Base-by-base conservation (phyloP, 163 green algal genomes). In the Coccomyxa subellipsoidea region DNA sequence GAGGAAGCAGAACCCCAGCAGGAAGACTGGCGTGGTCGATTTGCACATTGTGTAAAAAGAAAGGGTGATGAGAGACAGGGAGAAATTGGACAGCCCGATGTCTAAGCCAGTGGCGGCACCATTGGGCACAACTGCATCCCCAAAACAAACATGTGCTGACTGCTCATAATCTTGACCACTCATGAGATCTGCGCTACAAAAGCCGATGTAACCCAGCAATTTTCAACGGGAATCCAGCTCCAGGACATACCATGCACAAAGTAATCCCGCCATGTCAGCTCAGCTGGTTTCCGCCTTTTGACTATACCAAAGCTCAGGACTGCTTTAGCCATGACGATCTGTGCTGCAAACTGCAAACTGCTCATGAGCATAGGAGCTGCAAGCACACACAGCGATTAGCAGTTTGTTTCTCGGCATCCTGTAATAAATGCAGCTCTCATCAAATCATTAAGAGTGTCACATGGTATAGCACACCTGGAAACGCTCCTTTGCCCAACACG, bases 1-100 rank as follows among this genome's bases (percentile, higher is more conserved):
- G 0, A 94, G 59, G 88, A 98, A 97, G 38, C 93, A 93, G 85
- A 97, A 98, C 1, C 84, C 39, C 18, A 98, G 90, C 81, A 98
- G 89, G 88, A 97, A 98, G 25, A 98, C 83, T 0, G 95, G 95
- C 9, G 92, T 94, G 0, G 94, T 96, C 38, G 90, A 95, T 87
- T 98, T 98, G 92, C 95, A 98, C 94, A 98, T 98, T 27, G 95
- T 97, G 90, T 98, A 98, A 87, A 98, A 98, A 76, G 85, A 93
- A 12, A 98, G 89, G 27, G 93, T 96, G 88, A 98, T 98, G 81
- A 94, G 94, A 1, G 93, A 92, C 25, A 98, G 84, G 12, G 90
- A 95, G 77, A 91, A 93, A 80, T 98, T 98, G 75, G 90, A 95
- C 54, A 98, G 92, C 66, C 94, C 94, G 75, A 98, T 97, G 88